phyloP scores from a whole-genome alignment of 2,329 filamentous ascomycete species.

The Trichophyton simii region DNA sequence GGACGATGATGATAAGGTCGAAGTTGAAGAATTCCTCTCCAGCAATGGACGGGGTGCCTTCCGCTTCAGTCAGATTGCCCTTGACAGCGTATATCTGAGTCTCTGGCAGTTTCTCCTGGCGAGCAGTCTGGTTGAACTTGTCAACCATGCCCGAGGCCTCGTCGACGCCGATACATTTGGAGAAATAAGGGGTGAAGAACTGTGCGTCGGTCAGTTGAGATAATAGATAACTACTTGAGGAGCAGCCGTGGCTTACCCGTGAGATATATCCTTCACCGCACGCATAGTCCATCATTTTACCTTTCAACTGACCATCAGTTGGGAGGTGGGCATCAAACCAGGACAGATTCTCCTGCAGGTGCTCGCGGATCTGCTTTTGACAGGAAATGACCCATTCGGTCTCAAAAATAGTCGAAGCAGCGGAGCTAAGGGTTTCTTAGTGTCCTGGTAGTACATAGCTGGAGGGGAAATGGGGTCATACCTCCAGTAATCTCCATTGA shows the following conservation, averaged over 20 bases:
- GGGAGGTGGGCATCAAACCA: conserved; percentile 10
- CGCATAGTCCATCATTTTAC: conserved; percentile 15
- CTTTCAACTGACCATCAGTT: background rate
- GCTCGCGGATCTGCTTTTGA: conserved; percentile 4
- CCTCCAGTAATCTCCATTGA: conserved; percentile 13
- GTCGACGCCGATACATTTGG: conserved; percentile 14
- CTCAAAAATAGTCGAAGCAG: conserved; percentile 8
- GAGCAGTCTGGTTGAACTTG: conserved; percentile 10
- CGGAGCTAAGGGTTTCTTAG: background rate
- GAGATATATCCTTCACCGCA: conserved; percentile 14
- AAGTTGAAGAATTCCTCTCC: conserved; percentile 12
- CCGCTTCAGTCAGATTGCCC: conserved; percentile 8
- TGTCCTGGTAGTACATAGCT: background rate
- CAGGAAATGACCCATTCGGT: conserved; percentile 11
- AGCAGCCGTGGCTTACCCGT: conserved; percentile 5
- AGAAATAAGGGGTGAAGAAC: conserved; percentile 11
- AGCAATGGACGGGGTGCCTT: background rate
- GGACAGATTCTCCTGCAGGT: conserved; percentile 11
- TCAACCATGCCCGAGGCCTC: conserved; percentile 12
- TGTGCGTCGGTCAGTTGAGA: background rate
- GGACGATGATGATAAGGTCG: conserved; percentile 10
- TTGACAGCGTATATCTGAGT: conserved; percentile 10
- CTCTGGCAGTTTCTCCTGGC: conserved; percentile 2
- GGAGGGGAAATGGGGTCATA: background rate
- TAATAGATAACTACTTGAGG: background rate